Evolutionary conservation across 2,329 filamentous ascomycete species (phyloP).

Genomic region (Fusarium nanum): DNA sequence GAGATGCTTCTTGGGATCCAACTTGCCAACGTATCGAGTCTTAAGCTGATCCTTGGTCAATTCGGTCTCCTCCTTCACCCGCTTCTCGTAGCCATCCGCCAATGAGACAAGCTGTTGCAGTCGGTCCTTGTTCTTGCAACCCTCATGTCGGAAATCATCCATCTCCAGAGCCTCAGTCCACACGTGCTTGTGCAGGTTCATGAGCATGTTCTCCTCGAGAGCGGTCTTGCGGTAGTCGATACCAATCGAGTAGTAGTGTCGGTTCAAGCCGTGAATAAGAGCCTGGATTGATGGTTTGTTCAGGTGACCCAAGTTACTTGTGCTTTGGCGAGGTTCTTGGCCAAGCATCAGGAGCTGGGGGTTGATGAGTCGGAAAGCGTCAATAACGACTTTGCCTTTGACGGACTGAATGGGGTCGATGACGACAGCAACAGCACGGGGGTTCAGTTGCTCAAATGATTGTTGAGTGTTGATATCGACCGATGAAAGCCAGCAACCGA

Average conservation of each 20-base stretch:
- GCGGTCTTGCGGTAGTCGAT: slow-evolving; percentile 99
- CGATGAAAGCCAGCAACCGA: slow-evolving; percentile 98
- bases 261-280: slow-evolving; percentile 95
- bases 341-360: slow-evolving; percentile 98
- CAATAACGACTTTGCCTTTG: slow-evolving; percentile 99
- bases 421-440: slow-evolving; percentile 95
- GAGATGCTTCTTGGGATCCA: slow-evolving; percentile 99
- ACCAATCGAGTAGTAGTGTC: slow-evolving; percentile 98
- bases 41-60: slow-evolving; percentile 97
- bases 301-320: slow-evolving; percentile 95
- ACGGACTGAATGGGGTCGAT: slow-evolving; percentile 99
- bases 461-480: slow-evolving; percentile 99
- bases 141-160: slow-evolving; percentile 92
- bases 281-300: slow-evolving; percentile 99
- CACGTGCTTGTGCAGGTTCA: slow-evolving; percentile 99
- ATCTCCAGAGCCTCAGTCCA: slow-evolving; percentile 98
- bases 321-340: slow-evolving; percentile 96
- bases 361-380: slow-evolving; percentile 98
- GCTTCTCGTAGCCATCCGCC: slow-evolving; percentile 97
- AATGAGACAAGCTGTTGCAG: slow-evolving; percentile 88
- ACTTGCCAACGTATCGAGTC: slow-evolving; percentile 98
- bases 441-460: slow-evolving; percentile 98
- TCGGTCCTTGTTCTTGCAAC: slow-evolving; percentile 85
- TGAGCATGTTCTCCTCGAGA: slow-evolving; percentile 98
- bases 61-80: slow-evolving; percentile 98